phyloP scores from a whole-genome alignment of 768 basidiomycete species.

The Leucosporidium scottii region DNA sequence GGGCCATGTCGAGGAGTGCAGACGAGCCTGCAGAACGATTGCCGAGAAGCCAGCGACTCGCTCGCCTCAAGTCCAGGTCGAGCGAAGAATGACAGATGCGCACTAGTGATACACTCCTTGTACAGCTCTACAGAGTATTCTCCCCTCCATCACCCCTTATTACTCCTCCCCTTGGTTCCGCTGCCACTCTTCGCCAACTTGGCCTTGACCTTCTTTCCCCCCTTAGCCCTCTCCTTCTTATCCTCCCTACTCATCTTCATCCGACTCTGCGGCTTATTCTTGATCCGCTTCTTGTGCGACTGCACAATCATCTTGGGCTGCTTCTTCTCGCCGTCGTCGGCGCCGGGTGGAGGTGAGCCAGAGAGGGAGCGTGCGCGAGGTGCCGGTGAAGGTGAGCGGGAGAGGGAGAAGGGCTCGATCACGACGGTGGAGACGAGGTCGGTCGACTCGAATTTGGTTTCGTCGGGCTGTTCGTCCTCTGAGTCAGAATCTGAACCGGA shows the following conservation, averaged over 20 bases:
- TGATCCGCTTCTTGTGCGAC: conserved; percentile 25
- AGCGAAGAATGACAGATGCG: too few relatives aligned
- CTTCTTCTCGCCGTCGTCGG: neutral
- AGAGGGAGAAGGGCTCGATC: conserved; percentile 25
- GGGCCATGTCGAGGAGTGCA: too few relatives aligned
- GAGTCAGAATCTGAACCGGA: neutral
- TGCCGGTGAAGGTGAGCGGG: conserved; percentile 27
- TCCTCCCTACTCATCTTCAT: conserved; percentile 27
- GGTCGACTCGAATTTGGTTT: conserved; percentile 14
- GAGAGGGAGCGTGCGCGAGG: neutral
- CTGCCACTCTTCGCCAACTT: conserved; percentile 17
- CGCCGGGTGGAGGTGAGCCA: neutral
- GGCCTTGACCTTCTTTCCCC: conserved; percentile 27
- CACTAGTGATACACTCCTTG: too few relatives aligned
- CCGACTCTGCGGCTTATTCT: conserved; percentile 14
- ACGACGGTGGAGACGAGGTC: conserved; percentile 25
- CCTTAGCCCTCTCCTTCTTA: conserved; percentile 26
- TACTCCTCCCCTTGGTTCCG: conserved; percentile 26
- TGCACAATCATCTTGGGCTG: conserved; percentile 1
- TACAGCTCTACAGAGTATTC: neutral
- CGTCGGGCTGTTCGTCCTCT: neutral
- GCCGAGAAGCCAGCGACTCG: too few relatives aligned
- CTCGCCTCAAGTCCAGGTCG: too few relatives aligned
- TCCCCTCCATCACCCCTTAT: neutral
- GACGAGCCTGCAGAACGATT: too few relatives aligned